phyloP scores from a whole-genome alignment of 2,329 filamentous ascomycete species.

The Xylaria sp. region DNA sequence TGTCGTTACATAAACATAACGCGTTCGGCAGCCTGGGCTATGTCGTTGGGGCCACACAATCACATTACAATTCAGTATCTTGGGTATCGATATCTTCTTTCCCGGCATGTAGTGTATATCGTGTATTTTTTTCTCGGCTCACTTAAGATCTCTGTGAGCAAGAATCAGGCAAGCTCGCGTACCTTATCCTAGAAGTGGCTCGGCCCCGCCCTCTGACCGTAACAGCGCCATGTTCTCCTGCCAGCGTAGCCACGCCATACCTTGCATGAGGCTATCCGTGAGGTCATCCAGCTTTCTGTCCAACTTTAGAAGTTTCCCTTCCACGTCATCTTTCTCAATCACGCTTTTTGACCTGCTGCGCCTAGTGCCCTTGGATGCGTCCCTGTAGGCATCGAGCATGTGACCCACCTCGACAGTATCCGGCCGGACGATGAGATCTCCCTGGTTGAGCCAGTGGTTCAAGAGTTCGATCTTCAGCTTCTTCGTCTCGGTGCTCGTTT shows the following conservation, averaged over 20 bases:
- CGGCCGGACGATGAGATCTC: slow-evolving; percentile 36
- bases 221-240: slow-evolving; percentile 64
- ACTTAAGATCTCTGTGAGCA: neutral
- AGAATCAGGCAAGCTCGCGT: neutral
- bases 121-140: neutral
- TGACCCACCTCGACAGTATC: slow-evolving; percentile 26
- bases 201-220: slow-evolving; percentile 43
- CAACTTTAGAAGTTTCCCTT: slow-evolving; percentile 17
- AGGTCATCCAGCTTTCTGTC: slow-evolving; percentile 78
- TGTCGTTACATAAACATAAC: neutral
- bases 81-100: neutral
- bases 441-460: slow-evolving; percentile 59
- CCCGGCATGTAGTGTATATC: neutral
- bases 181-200: slow-evolving; percentile 29
- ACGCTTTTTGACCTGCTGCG: slow-evolving; percentile 12
- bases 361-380: neutral
- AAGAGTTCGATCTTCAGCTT: slow-evolving; percentile 72
- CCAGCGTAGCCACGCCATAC: slow-evolving; percentile 81
- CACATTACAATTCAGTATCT: neutral
- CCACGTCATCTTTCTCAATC: slow-evolving; percentile 43
- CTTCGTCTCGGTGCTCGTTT: slow-evolving; percentile 57
- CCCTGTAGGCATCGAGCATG: slow-evolving; percentile 31
- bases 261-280: slow-evolving; percentile 82
- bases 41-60: neutral
- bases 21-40: neutral